phyloP scores from a whole-genome alignment of 148 eudicot species.

The Rhododendron molle region DNA sequence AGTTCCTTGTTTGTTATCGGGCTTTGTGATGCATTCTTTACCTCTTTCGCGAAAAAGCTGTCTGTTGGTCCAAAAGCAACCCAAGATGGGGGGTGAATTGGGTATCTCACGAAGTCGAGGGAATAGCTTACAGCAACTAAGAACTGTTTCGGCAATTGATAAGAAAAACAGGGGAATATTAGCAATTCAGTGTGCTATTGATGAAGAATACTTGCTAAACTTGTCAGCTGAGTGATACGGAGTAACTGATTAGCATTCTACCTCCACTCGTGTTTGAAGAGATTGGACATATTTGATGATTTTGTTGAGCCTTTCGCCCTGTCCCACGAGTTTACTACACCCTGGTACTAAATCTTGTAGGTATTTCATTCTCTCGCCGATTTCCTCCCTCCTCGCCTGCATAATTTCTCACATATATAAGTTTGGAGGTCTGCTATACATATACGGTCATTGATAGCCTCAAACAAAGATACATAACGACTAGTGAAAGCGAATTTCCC shows the following conservation, averaged over 20 bases:
- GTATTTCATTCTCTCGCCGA: conserved; percentile 89
- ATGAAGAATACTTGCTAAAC: background rate
- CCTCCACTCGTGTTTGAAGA: conserved; percentile 97
- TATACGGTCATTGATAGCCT: too few relatives aligned
- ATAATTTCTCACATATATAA: background rate
- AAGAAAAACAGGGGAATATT: background rate
- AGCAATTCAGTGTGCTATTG: background rate
- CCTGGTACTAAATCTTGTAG: conserved; percentile 95
- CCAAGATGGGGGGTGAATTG: too few relatives aligned
- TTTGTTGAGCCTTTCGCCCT: conserved; percentile 95
- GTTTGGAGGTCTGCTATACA: background rate
- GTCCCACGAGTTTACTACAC: conserved; percentile 86
- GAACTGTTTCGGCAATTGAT: conserved; percentile 45
- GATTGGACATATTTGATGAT: conserved; percentile 96
- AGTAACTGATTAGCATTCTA: conserved; percentile 17
- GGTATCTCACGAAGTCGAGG: conserved; percentile 40
- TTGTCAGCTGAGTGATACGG: background rate
- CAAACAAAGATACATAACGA: background rate
- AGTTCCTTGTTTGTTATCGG: conserved; percentile 43
- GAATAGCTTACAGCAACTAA: conserved; percentile 57
- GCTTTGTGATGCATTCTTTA: conserved; percentile 33
- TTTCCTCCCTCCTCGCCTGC: conserved; percentile 86
- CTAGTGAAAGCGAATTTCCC: background rate
- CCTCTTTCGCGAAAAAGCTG: conserved; percentile 63
- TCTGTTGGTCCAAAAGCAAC: conserved; percentile 16